Evolutionary conservation across 2,329 filamentous ascomycete species (phyloP), one percentile per base, ranked within the genome.

Genomic region (Xylariaceae sp.): DNA sequence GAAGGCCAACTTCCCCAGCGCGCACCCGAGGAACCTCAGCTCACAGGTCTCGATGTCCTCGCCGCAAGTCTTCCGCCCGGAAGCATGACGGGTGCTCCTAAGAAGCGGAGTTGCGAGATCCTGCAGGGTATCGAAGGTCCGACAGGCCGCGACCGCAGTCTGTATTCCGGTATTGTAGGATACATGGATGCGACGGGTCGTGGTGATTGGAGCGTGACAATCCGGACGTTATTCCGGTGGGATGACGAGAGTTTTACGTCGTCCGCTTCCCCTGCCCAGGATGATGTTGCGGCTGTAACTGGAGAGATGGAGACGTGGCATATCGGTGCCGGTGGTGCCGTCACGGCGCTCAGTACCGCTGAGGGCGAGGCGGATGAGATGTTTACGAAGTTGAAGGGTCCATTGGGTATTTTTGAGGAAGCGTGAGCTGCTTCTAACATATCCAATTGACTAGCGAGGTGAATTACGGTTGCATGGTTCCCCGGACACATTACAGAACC

Each of bases 81-180:
- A 0, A 93, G 89, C 68, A 97, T 97, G 94, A 97, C 93, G 1
- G 94, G 94, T 5, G 93, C 93, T 0, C 94, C 93, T 0, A 97
- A 97, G 78, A 92, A 93, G 75, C 83, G 93, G 52, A 93, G 89
- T 64, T 97, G 93, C 72, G 88, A 96, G 77, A 82, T 97, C 51
- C 78, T 97, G 17, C 80, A 81, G 60, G 75, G 79, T 2, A 80
- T 96, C 48, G 92, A 96, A 73, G 75, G 63, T 10, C 62, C 61
- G 51, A 60, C 74, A 15, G 72, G 78, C 3, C 74, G 77, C 59
- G 82, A 86, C 66, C 80, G 93, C 55, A 87, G 90, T 37, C 75
- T 97, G 54, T 97, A 97, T 74, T 90, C 90, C 5, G 92, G 94
- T 17, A 89, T 95, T 1, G 82, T 97, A 53, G 93, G 93, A 0